Evolutionary conservation across 139 green algal species (phyloP).

Genomic region (Microglena sp.): DNA sequence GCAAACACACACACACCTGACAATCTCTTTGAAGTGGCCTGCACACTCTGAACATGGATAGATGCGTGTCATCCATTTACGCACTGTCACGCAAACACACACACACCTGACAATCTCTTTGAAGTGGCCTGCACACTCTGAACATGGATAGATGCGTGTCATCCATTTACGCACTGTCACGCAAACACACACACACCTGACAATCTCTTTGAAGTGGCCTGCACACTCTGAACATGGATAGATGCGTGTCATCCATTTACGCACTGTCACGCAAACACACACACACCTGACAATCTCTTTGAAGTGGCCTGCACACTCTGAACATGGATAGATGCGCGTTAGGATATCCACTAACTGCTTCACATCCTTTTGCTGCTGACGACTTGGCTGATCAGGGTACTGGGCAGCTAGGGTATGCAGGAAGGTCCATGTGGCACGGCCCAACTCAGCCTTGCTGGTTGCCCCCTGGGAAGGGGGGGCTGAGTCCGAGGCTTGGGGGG

Average conservation of each 20-base stretch:
- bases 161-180: too few species aligned
- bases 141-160: slow-evolving; percentile 87
- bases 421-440: slow-evolving; percentile 81
- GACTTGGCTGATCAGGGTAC: slow-evolving; percentile 72
- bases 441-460: slow-evolving; percentile 60
- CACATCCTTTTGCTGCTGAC: slow-evolving; percentile 64
- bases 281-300: slow-evolving; percentile 65
- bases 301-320: slow-evolving; percentile 85
- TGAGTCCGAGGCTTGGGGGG: too few species aligned
- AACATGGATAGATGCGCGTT: slow-evolving; percentile 87
- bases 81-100: too few species aligned
- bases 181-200: slow-evolving; percentile 56
- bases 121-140: slow-evolving; percentile 85
- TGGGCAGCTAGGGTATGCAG: slow-evolving; percentile 83
- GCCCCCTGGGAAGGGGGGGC: slow-evolving; percentile 3
- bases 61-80: too few species aligned
- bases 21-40: too few species aligned
- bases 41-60: too few species aligned
- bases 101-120: slow-evolving; percentile 64
- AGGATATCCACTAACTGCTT: slow-evolving; percentile 56
- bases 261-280: too few species aligned
- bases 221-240: slow-evolving; percentile 92
- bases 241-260: slow-evolving; percentile 79
- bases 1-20: too few species aligned
- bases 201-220: slow-evolving; percentile 73